Percentiles rank a stretch among this genome's conserved stretches.
Conservation (phyloP, 148 eudicot species). For the Tetragonia tetragonoides region DNA sequence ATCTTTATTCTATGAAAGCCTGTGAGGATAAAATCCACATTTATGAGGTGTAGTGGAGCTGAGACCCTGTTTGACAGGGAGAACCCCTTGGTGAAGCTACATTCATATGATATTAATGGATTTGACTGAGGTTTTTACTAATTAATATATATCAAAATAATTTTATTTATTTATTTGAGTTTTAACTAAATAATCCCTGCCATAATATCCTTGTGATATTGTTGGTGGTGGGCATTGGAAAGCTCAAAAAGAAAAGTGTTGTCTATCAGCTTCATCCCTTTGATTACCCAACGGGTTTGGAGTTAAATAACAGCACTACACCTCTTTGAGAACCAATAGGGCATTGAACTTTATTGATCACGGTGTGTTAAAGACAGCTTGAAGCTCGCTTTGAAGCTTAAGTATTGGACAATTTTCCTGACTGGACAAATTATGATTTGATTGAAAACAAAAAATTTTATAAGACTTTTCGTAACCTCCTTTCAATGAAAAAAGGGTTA, state of each 20-base stretch:
- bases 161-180: conserved; percentile 31
- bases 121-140: conserved; percentile 40
- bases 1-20: too few relatives aligned
- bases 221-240: conserved; percentile 38
- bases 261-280: conserved; percentile 75
- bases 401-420: too few relatives aligned
- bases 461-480: too few relatives aligned
- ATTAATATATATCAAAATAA: too few relatives aligned
- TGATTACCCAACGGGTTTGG: conserved; percentile 38
- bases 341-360: neutral
- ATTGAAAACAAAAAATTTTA: too few relatives aligned
- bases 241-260: conserved; percentile 53
- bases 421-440: too few relatives aligned
- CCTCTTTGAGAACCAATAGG: neutral
- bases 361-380: too few relatives aligned
- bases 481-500: too few relatives aligned
- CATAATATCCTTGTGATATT: neutral
- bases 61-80: conserved; percentile 59
- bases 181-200: conserved; percentile 45
- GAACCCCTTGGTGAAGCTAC: conserved; percentile 59
- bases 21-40: conserved; percentile 26
- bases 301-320: conserved; percentile 74
- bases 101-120: conserved; percentile 49
- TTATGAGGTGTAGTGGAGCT: conserved; percentile 52
- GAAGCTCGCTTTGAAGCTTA: too few relatives aligned